Base-by-base conservation (phyloP, 257 asterid genomes). In the Striga asiatica region DNA sequence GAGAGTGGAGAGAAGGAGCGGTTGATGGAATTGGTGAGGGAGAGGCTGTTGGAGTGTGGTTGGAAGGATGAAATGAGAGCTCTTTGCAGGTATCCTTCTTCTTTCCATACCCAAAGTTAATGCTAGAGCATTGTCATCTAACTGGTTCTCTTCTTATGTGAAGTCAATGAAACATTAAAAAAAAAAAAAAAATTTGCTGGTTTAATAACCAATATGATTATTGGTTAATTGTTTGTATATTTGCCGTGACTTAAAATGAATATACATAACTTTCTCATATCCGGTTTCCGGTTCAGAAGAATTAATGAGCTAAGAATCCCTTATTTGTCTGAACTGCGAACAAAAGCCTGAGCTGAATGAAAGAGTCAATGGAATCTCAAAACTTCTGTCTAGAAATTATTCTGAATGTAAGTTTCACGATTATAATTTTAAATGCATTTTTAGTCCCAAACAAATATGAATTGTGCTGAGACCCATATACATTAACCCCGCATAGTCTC, bases 1-100 rank as follows among this genome's bases (percentile, higher is more conserved):
- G 82, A 72, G 69, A 68, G 81, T 29, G 78, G 78, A 43, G 81
- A 76, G 54, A 76, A 72, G 67, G 82, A 76, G 65, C 71, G 82
- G 54, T 55, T 76, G 72, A 68, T 65, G 76, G 82, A 76, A 64
- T 54, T 76, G 66, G 70, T 69, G 61, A 72, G 82, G 54, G 78
- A 72, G 56, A 76, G 71, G 74, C 74, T 76, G 24, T 74, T 69
- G 38, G 82, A 76, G 59, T 76, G 82, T 66, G 78, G 82, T 4
- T 76, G 82, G 82, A 76, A 68, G 37, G 82, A 76, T 62, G 82
- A 76, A 58, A 72, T 76, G 78, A 62, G 64, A 66, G 65, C 78
- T 57, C 64, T 76, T 55, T 76, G 82, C 76, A 72, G 82, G 82
- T 72, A 34, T 53, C 20, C 14, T 0, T 23, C 22, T 38, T 24